phyloP scores from a whole-genome alignment of 1,139 yeast genomes.

The Insectozyma bohioensis region DNA sequence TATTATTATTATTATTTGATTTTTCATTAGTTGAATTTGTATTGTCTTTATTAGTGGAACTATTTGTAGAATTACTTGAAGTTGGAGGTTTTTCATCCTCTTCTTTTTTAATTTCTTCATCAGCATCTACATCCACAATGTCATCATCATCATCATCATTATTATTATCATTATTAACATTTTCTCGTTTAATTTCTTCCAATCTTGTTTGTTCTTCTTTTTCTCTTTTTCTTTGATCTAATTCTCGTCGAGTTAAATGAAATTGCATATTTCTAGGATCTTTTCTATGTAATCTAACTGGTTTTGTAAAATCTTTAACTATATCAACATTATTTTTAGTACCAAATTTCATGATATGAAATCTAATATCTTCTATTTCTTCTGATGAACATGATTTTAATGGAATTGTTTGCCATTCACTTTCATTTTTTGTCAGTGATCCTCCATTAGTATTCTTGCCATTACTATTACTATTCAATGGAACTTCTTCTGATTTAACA shows the following conservation, averaged over 20 bases:
- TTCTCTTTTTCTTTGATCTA: conserved; percentile 57
- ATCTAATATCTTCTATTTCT: conserved; percentile 72
- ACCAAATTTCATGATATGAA: conserved; percentile 82
- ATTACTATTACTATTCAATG: too few species aligned
- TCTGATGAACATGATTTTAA: conserved; percentile 72
- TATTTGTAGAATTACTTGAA: too few species aligned
- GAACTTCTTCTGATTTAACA: conserved; percentile 25
- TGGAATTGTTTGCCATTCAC: conserved; percentile 60
- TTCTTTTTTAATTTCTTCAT: conserved; percentile 20
- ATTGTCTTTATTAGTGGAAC: conserved; percentile 17
- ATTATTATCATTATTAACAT: conserved; percentile 2
- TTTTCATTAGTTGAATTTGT: conserved; percentile 28
- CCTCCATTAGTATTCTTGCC: too few species aligned
- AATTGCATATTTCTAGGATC: conserved; percentile 90
- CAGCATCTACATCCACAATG: conserved; percentile 19
- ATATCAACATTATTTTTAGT: conserved; percentile 73
- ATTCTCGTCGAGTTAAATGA: conserved; percentile 66
- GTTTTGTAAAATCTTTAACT: conserved; percentile 65
- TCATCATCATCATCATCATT: conserved; percentile 18
- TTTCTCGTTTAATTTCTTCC: conserved; percentile 19
- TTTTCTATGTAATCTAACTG: conserved; percentile 85
- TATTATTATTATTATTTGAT: conserved; percentile 20
- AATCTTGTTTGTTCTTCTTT: conserved; percentile 33
- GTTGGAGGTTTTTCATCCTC: conserved; percentile 9
- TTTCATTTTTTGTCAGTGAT: conserved; percentile 8